Evolutionary conservation across 345 rosid species (phyloP), one percentile per base, ranked within the genome.

Genomic region (Aquilaria malaccensis): DNA sequence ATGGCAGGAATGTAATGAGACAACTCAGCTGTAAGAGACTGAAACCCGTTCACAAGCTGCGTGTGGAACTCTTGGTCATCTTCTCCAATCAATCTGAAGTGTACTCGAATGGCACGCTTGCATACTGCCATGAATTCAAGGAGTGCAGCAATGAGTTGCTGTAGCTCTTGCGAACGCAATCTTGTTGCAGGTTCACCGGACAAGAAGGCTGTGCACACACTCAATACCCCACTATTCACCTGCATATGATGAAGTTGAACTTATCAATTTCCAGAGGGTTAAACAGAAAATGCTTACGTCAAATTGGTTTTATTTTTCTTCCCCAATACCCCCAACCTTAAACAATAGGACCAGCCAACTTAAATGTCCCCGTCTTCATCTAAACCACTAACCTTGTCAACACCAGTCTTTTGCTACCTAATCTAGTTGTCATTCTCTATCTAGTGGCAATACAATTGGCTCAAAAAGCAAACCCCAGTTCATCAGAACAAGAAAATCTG

Each of bases 41-140:
- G 99, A 70, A 95, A 95, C 50, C 99, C 99, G 43, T 95, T 95
- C 67, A 95, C 96, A 50, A 95, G 96, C 72, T 95, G 99, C 14
- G 97, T 95, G 83, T 95, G 97, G 70, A 95, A 95, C 61, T 95
- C 99, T 62, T 91, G 97, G 73, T 91, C 99, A 72, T 95, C 97
- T 62, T 91, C 97, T 49, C 99, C 99, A 2, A 95, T 95, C 72
- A 95, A 74, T 59, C 97, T 83, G 67, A 76, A 82, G 77, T 95
- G 99, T 13, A 95, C 96, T 46, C 99, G 83, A 15, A 95, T 91
- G 31, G 97, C 99, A 43, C 99, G 89, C 79, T 94, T 94, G 70
- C 99, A 95, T 58, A 94, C 99, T 1, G 96, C 99, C 99, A 91
- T 94, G 81, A 91, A 94, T 72, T 91, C 99, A 7, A 88, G 95